These are phyloP conservation scores for Jackrogersella minutella DNA, from an alignment of 495 filamentous ascomycete genomes.

Conservation along the genomic window DNA sequence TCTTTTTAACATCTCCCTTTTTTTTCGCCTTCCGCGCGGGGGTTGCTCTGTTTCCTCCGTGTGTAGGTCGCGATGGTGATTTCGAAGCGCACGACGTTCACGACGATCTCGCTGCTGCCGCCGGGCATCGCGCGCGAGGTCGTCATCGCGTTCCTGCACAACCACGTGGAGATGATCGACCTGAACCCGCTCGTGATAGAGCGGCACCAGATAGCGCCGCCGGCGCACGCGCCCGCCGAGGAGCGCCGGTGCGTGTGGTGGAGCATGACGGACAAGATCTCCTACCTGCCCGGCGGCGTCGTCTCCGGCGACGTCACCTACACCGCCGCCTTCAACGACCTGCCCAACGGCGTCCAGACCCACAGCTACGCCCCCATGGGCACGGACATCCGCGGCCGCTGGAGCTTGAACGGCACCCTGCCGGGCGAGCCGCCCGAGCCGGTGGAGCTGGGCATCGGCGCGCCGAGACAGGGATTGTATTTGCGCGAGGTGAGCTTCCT, in stretches of 20 bases:
- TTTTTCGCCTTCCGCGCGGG: slow-evolving; percentile 7
- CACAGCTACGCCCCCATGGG: slow-evolving; percentile 74
- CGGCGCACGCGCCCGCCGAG: slow-evolving; percentile 67
- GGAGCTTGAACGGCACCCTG: slow-evolving; percentile 67
- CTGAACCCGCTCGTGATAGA: slow-evolving; percentile 81
- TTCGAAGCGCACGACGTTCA: slow-evolving; percentile 67
- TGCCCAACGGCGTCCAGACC: slow-evolving; percentile 73
- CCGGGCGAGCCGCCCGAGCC: slow-evolving; percentile 68
- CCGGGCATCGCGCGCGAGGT: slow-evolving; percentile 68
- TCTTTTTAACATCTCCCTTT: neutral
- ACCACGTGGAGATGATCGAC: slow-evolving; percentile 79
- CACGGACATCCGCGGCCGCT: slow-evolving; percentile 74
- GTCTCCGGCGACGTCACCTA: slow-evolving; percentile 73
- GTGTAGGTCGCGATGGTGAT: slow-evolving; percentile 45
- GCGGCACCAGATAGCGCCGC: slow-evolving; percentile 68
- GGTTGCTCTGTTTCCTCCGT: no score
- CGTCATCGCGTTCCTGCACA: slow-evolving; percentile 74
- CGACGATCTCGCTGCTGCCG: slow-evolving; percentile 75
- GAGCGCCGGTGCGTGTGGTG: slow-evolving; percentile 77
- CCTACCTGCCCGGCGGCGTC: slow-evolving; percentile 73
- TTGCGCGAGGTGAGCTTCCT: slow-evolving; percentile 61
- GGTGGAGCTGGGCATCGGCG: slow-evolving; percentile 66
- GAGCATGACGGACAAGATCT: slow-evolving; percentile 72
- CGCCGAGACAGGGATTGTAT: slow-evolving; percentile 72
- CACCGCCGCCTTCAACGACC: slow-evolving; percentile 76